Base-by-base conservation (phyloP, 2,329 filamentous ascomycete genomes). In the Colletotrichum theobromicola region DNA sequence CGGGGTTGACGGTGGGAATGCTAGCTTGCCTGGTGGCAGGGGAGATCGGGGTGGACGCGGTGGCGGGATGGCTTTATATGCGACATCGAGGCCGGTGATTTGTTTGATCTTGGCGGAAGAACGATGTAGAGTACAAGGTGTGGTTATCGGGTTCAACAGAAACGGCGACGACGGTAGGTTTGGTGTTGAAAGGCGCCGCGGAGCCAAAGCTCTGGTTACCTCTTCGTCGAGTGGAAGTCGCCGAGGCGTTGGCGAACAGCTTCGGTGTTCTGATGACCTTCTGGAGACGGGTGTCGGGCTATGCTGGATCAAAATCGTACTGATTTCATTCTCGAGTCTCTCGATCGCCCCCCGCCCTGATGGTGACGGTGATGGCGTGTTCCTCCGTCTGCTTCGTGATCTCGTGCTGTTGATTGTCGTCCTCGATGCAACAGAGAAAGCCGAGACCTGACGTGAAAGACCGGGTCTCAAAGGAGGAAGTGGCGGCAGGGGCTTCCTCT, bases 101-200 rank as follows among this genome's bases (percentile, higher is more conserved):
- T 86, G 84, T 37, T 82, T 81, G 55, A 87, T 80, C 79, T 88
- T 88, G 57, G 80, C 79, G 0, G 82, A 81, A 0, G 85, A 83
- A 55, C 77, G 78, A 62, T 83, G 81, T 13, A 80, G 71, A 1
- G 79, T 79, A 5, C 81, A 66, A 32, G 65, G 35, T 6, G 37
- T 65, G 10, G 58, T 67, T 35, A 67, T 30, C 26, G 67, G 67
- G 57, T 35, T 61, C 30, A 32, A 35, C 21, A 50, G 42, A 13
- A 70, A 57, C 34, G 57, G 60, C 18, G 66, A 30, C 9, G 58
- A 24, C 10, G 21, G 35, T 10, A 70, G 32, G 10, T 37, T 35
- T 16, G 61, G 67, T 9, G 61, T 75, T 13, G 70, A 75, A 26
- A 70, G 58, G 13, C 73, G 73, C n/a, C 73, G 70, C 16, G 26